phyloP scores from a whole-genome alignment of 2,329 filamentous ascomycete genomes.

The Botrytis squamosa region DNA sequence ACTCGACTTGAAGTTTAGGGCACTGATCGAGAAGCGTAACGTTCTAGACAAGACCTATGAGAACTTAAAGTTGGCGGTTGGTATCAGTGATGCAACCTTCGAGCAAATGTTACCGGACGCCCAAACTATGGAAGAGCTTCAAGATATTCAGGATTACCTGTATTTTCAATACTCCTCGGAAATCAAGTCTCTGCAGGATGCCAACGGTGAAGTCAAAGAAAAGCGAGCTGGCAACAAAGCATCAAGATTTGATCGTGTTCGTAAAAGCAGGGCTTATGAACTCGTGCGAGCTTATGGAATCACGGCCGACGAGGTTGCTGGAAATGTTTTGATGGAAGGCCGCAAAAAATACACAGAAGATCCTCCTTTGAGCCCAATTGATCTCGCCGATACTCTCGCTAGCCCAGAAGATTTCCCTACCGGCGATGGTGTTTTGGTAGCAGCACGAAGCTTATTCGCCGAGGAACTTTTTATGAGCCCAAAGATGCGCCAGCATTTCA shows the following conservation, averaged over 20 bases:
- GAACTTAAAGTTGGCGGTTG: slow-evolving; percentile 61
- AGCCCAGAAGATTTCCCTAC: slow-evolving; percentile 72
- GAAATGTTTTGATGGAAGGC: slow-evolving; percentile 77
- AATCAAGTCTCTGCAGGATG: slow-evolving; percentile 73
- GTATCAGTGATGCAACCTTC: slow-evolving; percentile 70
- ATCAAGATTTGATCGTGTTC: slow-evolving; percentile 78
- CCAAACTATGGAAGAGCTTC: slow-evolving; percentile 87
- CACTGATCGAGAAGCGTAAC: slow-evolving; percentile 87
- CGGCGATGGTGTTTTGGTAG: slow-evolving; percentile 70
- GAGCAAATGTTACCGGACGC: slow-evolving; percentile 80
- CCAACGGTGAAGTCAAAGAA: slow-evolving; percentile 62
- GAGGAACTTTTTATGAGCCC: slow-evolving; percentile 89
- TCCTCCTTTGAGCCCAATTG: slow-evolving; percentile 73
- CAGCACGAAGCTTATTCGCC: slow-evolving; percentile 82
- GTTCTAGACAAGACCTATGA: slow-evolving; percentile 77
- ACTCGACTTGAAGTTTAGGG: slow-evolving; percentile 91
- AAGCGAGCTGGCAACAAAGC: slow-evolving; percentile 77
- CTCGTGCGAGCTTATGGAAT: slow-evolving; percentile 91
- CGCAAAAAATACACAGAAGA: slow-evolving; percentile 84
- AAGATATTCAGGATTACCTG: slow-evolving; percentile 93
- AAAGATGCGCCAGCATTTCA: slow-evolving; percentile 82
- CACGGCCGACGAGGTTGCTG: slow-evolving; percentile 80
- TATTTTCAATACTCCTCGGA: slow-evolving; percentile 89
- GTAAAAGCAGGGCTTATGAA: slow-evolving; percentile 74
- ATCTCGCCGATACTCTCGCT: slow-evolving; percentile 78